Evolutionary conservation across 306 rosid species (phyloP), one percentile per base, ranked within the genome.

Genomic region (Corylus avellana): DNA sequence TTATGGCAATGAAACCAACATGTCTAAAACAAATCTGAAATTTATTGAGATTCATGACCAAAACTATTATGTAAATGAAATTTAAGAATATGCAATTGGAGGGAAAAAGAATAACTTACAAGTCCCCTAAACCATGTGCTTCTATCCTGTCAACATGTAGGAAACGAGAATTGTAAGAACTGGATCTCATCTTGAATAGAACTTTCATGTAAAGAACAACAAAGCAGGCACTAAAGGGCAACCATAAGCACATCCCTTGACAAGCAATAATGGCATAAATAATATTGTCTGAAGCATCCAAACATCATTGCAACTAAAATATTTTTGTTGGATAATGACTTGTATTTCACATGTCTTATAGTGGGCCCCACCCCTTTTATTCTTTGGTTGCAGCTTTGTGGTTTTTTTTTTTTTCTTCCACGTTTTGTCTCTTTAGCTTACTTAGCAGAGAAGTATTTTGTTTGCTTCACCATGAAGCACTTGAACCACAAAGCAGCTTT

Each of bases 81-180:
- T 63, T 29, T 16, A 58, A 78, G 59, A 61, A 63, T 49, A 75
- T 77, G 51, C 48, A 66, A 29, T 17, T 76, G 77, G 37, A 72
- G 59, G 54, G 74, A 69, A 50, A 63, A 70, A 80, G 82, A 83
- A 75, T 66, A 72, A 95, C 98, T 91, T 83, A 95, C 1, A 81
- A 91, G 62, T 75, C 74, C 88, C 84, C 77, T 86, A 76, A 93
- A 93, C 99, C 99, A 90, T 80, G 76, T 91, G 77, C 91, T 86
- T 84, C 77, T 87, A 78, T 90, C 98, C 98, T 96, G 96, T 87
- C 79, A 87, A 73, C 84, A 85, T 61, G 81, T 66, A 70, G 80
- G 84, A 72, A 69, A 73, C 1, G 48, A 29, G 47, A 78, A 81
- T 84, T 54, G 82, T 92, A 68, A 90, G 92, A 81, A 74, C 79